A percentile compares a stretch with the other conserved stretches of the same genome.
These are phyloP conservation scores for Colletotrichum tabaci DNA, from an alignment of 2,329 filamentous ascomycete species.

Conservation along the genomic window DNA sequence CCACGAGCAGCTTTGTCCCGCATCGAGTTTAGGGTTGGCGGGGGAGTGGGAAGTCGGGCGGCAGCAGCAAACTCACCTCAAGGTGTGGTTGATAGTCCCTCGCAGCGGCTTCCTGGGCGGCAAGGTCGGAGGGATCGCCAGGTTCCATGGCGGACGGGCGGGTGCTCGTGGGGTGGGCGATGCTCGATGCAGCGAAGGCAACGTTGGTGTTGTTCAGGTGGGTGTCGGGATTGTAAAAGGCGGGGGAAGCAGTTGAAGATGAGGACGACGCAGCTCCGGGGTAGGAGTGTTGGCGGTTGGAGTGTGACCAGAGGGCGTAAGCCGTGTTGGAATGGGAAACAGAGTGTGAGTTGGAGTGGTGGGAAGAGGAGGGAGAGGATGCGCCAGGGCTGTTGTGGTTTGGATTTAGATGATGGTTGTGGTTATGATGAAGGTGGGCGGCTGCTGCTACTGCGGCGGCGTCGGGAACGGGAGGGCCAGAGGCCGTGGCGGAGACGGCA, in stretches of 20 bases:
- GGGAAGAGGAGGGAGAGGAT: slow-evolving; percentile 27
- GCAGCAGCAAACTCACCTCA: slow-evolving; percentile 59
- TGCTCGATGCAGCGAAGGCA: slow-evolving; percentile 20
- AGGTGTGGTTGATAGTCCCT: slow-evolving; percentile 71
- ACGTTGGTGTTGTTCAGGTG: slow-evolving; percentile 17
- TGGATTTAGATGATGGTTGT: slow-evolving; percentile 11
- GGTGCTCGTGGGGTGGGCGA: slow-evolving; percentile 55
- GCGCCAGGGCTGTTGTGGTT: slow-evolving; percentile 26
- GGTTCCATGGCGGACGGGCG: slow-evolving; percentile 45
- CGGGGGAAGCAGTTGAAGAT: slow-evolving; percentile 29
- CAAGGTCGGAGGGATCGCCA: slow-evolving; percentile 59
- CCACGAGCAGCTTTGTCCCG: slow-evolving; percentile 9
- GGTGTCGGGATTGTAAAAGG: slow-evolving; percentile 37
- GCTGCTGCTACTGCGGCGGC: slow-evolving; percentile 3
- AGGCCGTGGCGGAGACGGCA: slow-evolving; percentile 4
- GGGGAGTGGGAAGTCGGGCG: too few species aligned
- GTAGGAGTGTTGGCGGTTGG: slow-evolving; percentile 19
- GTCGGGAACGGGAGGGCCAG: slow-evolving; percentile 19
- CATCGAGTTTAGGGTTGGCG: slow-evolving; percentile 8
- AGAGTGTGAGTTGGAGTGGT: slow-evolving; percentile 34
- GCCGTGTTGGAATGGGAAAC: slow-evolving; percentile 1
- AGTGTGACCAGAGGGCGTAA: slow-evolving; percentile 10
- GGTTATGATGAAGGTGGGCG: slow-evolving; percentile 9
- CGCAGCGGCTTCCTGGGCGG: slow-evolving; percentile 73
- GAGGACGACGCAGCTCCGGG: slow-evolving; percentile 22